Conservation (phyloP, 345 rosid genomes). For the Cardiospermum halicacabum region DNA sequence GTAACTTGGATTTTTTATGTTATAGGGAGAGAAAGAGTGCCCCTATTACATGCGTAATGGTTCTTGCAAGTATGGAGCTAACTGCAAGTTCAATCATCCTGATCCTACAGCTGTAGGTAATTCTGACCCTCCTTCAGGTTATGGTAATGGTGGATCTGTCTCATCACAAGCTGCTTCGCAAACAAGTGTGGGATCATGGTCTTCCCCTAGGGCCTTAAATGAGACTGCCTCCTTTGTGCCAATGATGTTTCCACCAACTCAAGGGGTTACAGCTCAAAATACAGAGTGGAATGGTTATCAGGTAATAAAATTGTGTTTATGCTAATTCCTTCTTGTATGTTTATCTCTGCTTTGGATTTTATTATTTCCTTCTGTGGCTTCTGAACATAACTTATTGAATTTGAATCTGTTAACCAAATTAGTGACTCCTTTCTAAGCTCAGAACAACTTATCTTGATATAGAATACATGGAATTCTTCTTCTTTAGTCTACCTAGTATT, state of each 20-base stretch:
- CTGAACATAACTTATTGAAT: background rate
- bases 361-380: background rate
- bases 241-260: slow-evolving; percentile 52
- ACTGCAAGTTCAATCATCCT: slow-evolving; percentile 91
- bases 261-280: slow-evolving; percentile 49
- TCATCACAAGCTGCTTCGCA: slow-evolving; percentile 44
- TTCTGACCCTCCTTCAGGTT: slow-evolving; percentile 42
- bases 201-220: slow-evolving; percentile 50
- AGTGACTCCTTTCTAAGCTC: background rate
- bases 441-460: background rate
- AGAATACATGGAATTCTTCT: background rate
- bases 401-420: background rate
- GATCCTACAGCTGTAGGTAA: slow-evolving; percentile 63
- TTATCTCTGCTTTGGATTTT: background rate
- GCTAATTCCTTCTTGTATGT: background rate
- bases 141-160: slow-evolving; percentile 53
- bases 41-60: slow-evolving; percentile 91
- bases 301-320: slow-evolving; percentile 29
- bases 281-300: slow-evolving; percentile 88
- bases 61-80: slow-evolving; percentile 82
- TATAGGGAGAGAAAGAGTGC: slow-evolving; percentile 79
- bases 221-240: slow-evolving; percentile 58
- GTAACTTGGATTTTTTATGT: background rate
- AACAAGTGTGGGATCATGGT: slow-evolving; percentile 57
- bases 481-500: background rate